Conservation (phyloP, 495 filamentous ascomycete species). For the Xeromyces bisporus region DNA sequence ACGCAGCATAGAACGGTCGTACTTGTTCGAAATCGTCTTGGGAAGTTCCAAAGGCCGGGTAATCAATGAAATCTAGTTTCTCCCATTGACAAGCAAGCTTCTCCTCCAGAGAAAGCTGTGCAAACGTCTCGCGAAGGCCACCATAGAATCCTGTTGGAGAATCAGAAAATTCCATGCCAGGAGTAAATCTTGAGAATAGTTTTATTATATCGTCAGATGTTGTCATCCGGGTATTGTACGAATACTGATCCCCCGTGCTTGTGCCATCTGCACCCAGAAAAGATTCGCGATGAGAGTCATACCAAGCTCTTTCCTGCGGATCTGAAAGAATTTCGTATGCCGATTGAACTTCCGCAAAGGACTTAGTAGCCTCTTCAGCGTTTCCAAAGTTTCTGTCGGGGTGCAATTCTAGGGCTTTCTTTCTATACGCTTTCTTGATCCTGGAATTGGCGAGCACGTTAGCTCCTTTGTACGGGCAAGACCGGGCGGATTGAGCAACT, state of each 20-base stretch:
- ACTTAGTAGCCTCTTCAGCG: conserved; percentile 59
- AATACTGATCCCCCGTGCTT: conserved; percentile 31
- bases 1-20: conserved; percentile 64
- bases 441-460: too few relatives aligned
- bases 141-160: conserved; percentile 66
- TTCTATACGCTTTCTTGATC: conserved; percentile 85
- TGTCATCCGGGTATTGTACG: conserved; percentile 50
- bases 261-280: conserved; percentile 46
- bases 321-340: conserved; percentile 94
- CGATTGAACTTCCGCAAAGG: conserved; percentile 80
- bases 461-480: too few relatives aligned
- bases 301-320: conserved; percentile 91
- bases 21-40: conserved; percentile 53
- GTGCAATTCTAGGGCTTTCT: conserved; percentile 81
- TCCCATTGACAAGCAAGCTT: conserved; percentile 52
- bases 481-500: too few relatives aligned
- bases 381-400: conserved; percentile 89
- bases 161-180: conserved; percentile 62
- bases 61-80: conserved; percentile 37
- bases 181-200: conserved; percentile 59
- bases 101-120: conserved; percentile 69
- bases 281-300: conserved; percentile 80
- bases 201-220: conserved; percentile 58
- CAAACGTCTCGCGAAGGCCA: conserved; percentile 55
- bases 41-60: conserved; percentile 64